Evolutionary conservation across 2,329 filamentous ascomycete species (phyloP).

Genomic region (Stachybotrys chartarum): DNA sequence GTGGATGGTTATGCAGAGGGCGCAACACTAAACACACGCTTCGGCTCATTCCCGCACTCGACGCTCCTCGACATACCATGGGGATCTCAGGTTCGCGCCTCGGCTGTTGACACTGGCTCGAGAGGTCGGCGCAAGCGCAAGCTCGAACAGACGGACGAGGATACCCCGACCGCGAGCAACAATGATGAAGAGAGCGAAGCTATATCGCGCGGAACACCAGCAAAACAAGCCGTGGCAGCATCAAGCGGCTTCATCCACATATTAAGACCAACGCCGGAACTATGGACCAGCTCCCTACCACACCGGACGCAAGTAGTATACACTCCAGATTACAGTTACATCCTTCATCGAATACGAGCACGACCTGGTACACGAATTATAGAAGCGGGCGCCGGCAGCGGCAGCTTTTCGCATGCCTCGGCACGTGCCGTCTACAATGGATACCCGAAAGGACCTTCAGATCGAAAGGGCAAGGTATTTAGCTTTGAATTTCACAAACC

Average conservation of each 20-base stretch:
- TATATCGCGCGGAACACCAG: conserved; percentile 21
- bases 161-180: conserved; percentile 24
- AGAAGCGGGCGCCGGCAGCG: conserved; percentile 75
- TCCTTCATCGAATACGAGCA: conserved; percentile 68
- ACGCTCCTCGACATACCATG: conserved; percentile 73
- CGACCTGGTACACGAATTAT: conserved; percentile 67
- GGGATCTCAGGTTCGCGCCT: conserved; percentile 88
- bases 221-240: conserved; percentile 46
- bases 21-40: conserved; percentile 82
- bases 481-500: conserved; percentile 78
- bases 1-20: conserved; percentile 70
- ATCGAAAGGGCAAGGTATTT: conserved; percentile 61
- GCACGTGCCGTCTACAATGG: conserved; percentile 71
- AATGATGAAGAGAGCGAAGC: conserved; percentile 25
- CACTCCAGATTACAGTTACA: conserved; percentile 80
- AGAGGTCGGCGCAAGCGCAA: conserved; percentile 66
- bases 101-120: conserved; percentile 86
- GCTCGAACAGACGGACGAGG: conserved; percentile 37
- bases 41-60: conserved; percentile 81
- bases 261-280: conserved; percentile 70
- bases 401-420: conserved; percentile 76
- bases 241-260: conserved; percentile 70
- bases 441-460: conserved; percentile 39
- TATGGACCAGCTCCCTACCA: conserved; percentile 74
- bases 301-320: conserved; percentile 84